phyloP scores from a whole-genome alignment of 1,139 yeast genomes.

The Taphrina flavorubra region DNA sequence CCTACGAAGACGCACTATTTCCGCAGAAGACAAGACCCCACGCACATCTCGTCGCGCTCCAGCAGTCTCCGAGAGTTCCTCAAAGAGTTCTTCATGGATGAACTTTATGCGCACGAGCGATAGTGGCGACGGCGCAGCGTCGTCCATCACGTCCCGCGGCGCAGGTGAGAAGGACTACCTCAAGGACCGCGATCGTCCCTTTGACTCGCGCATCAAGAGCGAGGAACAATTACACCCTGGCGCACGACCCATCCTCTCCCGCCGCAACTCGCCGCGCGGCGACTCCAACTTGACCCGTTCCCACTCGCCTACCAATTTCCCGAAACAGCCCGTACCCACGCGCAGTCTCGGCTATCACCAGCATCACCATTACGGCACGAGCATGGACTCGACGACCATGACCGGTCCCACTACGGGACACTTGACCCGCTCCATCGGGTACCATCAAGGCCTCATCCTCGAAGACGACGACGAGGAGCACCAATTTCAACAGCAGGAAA shows the following conservation, averaged over 20 bases:
- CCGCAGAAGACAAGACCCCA: slow-evolving; percentile 14
- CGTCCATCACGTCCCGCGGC: slow-evolving; percentile 4
- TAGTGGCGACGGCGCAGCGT: slow-evolving; percentile 9
- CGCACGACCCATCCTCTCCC: slow-evolving; percentile 20
- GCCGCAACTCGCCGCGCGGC: not conserved
- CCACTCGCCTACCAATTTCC: slow-evolving; percentile 12
- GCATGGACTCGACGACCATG: not conserved
- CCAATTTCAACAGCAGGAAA: not conserved
- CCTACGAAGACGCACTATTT: slow-evolving; percentile 21
- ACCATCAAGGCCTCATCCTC: slow-evolving; percentile 14
- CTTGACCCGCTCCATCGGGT: slow-evolving; percentile 26
- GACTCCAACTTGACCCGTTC: not conserved
- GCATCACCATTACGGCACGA: not conserved
- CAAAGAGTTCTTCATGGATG: slow-evolving; percentile 26
- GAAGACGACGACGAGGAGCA: slow-evolving; percentile 9
- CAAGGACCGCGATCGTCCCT: slow-evolving; percentile 16
- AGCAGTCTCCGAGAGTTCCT: slow-evolving; percentile 12
- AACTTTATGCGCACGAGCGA: slow-evolving; percentile 30
- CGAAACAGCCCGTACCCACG: slow-evolving; percentile 11
- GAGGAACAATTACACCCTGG: slow-evolving; percentile 27
- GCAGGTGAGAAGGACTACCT: slow-evolving; percentile 1
- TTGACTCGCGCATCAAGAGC: slow-evolving; percentile 20
- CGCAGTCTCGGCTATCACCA: too few species aligned
- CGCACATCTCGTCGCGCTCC: slow-evolving; percentile 7
- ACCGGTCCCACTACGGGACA: slow-evolving; percentile 4